These are phyloP conservation scores for Pseudogymnoascus sp. DNA, from an alignment of 2,329 filamentous ascomycete genomes.

Conservation along the genomic window DNA sequence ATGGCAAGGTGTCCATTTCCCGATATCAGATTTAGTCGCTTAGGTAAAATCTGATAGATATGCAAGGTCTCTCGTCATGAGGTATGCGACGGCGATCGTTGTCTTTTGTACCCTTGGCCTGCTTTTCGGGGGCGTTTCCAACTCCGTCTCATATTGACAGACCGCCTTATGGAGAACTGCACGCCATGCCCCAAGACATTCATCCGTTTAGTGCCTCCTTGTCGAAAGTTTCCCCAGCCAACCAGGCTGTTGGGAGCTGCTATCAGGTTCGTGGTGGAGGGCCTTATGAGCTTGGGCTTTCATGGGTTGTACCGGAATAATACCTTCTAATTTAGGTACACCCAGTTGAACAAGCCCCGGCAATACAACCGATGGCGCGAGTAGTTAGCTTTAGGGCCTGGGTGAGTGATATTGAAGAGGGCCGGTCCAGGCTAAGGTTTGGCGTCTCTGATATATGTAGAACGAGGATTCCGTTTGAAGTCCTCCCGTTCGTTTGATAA, in stretches of 20 bases:
- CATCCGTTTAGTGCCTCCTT: background rate
- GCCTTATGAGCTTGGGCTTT: background rate
- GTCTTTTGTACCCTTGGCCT: background rate
- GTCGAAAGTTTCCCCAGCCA: background rate
- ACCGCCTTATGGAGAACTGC: background rate
- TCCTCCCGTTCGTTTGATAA: background rate
- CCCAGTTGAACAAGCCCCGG: background rate
- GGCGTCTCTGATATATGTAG: background rate
- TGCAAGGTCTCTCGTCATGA: slow-evolving; percentile 5
- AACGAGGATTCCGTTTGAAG: slow-evolving; percentile 2
- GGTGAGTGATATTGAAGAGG: background rate
- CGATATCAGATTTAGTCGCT: slow-evolving; percentile 2
- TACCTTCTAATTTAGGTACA: background rate
- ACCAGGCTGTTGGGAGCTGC: background rate
- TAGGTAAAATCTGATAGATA: slow-evolving; percentile 3
- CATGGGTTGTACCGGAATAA: background rate
- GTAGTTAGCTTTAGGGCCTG: background rate
- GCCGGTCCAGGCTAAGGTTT: background rate
- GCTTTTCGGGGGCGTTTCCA: background rate
- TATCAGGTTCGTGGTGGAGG: background rate
- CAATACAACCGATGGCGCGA: background rate
- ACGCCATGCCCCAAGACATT: background rate
- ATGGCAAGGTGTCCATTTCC: background rate
- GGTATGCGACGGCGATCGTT: background rate
- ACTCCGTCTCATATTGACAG: background rate